These are phyloP conservation scores for Neopestalotiopsis rosae DNA, from an alignment of 2,329 filamentous ascomycete genomes.

Conservation along the genomic window DNA sequence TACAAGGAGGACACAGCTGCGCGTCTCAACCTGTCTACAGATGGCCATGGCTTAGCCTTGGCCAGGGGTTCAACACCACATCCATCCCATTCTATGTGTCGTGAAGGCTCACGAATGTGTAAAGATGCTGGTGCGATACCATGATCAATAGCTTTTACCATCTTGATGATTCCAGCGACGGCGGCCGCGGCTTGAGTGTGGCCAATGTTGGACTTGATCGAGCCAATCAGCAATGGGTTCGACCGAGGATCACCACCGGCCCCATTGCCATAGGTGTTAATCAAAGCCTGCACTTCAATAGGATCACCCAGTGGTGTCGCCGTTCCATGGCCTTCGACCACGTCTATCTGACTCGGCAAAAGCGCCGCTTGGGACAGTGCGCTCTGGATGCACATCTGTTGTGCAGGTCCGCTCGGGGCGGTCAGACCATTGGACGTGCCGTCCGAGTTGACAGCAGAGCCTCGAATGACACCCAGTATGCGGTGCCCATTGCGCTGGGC, in stretches of 20 bases:
- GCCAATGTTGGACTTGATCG: constrained; percentile 42
- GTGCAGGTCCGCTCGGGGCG: constrained; percentile 23
- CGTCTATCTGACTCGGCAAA: constrained; percentile 24
- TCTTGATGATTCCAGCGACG: constrained; percentile 40
- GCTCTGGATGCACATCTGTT: constrained; percentile 21
- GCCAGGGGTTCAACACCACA: constrained; percentile 7
- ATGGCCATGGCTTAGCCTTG: constrained; percentile 10
- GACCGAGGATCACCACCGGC: not conserved
- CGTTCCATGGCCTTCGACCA: constrained; percentile 37
- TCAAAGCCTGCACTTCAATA: constrained; percentile 16
- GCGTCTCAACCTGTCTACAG: not conserved
- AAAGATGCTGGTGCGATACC: constrained; percentile 10
- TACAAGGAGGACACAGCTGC: constrained; percentile 13
- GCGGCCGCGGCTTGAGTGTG: constrained; percentile 40
- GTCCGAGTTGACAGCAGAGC: constrained; percentile 40
- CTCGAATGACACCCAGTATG: constrained; percentile 37
- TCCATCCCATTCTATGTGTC: constrained; percentile 10
- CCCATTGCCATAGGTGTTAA: constrained; percentile 12
- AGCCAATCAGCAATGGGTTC: constrained; percentile 31
- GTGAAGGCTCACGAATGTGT: constrained; percentile 13
- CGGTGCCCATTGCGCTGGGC: constrained; percentile 47
- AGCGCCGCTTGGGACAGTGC: constrained; percentile 23
- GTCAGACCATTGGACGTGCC: constrained; percentile 36
- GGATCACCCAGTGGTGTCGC: constrained; percentile 29
- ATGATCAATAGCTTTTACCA: constrained; percentile 25